phyloP scores from a whole-genome alignment of 208 protist species.

The Leishmania martiniquensis region DNA sequence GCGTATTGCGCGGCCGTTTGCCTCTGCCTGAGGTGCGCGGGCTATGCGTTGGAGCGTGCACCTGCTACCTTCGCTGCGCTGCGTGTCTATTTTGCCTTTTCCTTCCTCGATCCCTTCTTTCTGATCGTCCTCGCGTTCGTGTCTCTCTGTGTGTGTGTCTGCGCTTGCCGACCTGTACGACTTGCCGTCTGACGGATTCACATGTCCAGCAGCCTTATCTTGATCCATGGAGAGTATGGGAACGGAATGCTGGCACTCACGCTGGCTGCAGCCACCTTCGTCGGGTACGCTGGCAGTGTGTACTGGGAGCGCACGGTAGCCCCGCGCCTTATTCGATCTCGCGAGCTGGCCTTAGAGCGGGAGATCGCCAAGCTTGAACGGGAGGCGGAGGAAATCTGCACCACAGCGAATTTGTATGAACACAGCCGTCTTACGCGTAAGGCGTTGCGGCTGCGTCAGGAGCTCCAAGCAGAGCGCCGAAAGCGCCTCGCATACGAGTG shows the following conservation, averaged over 20 bases:
- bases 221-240: conserved; percentile 22
- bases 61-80: no score
- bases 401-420: conserved; percentile 36
- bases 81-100: no score
- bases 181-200: background rate
- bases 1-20: no score
- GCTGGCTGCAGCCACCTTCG: conserved; percentile 16
- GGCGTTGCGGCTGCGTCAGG: conserved; percentile 30
- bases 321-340: conserved; percentile 41
- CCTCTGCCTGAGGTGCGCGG: no score
- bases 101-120: no score
- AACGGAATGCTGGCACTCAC: conserved; percentile 18
- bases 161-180: background rate
- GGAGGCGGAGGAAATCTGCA: conserved; percentile 39
- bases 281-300: conserved; percentile 41
- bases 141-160: background rate
- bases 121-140: no score
- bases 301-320: conserved; percentile 44
- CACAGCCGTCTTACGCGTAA: conserved; percentile 45
- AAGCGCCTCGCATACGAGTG: conserved; percentile 28
- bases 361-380: conserved; percentile 38
- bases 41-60: no score
- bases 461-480: conserved; percentile 34
- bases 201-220: conserved; percentile 10
- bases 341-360: conserved; percentile 43